Percentiles rank a stretch among this genome's conserved stretches.
These are phyloP conservation scores for Calonectria montana DNA, from an alignment of 2,329 filamentous ascomycete genomes.

Conservation along the genomic window DNA sequence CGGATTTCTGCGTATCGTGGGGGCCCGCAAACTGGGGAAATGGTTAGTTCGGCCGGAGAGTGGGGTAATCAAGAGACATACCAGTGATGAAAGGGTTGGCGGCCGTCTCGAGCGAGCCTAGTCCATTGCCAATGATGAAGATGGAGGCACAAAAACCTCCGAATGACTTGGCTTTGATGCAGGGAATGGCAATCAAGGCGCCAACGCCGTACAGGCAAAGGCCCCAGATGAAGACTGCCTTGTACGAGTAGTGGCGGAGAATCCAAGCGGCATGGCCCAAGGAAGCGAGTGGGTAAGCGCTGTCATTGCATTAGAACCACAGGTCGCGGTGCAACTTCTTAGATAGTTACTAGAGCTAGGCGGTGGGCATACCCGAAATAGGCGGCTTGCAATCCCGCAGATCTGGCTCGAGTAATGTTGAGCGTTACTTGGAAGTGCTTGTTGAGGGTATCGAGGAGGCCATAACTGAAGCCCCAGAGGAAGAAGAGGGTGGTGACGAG, in stretches of 20 bases:
- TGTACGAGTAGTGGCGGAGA: slow-evolving; percentile 73
- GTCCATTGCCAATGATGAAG: slow-evolving; percentile 79
- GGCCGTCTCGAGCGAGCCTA: slow-evolving; percentile 80
- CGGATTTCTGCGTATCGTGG: slow-evolving; percentile 78
- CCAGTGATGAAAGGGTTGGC: slow-evolving; percentile 80
- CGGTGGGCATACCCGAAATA: slow-evolving; percentile 63
- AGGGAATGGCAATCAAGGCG: slow-evolving; percentile 67
- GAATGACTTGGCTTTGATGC: slow-evolving; percentile 73
- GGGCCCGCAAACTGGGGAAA: slow-evolving; percentile 60
- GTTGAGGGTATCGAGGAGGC: slow-evolving; percentile 61
- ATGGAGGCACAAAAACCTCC: slow-evolving; percentile 78
- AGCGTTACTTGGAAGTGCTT: slow-evolving; percentile 62
- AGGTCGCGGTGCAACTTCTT: no score
- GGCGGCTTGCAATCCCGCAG: slow-evolving; percentile 60
- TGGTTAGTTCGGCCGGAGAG: not conserved
- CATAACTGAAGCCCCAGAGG: slow-evolving; percentile 60
- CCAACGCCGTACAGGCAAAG: slow-evolving; percentile 74
- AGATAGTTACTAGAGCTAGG: slow-evolving; percentile 32
- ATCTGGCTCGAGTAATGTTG: slow-evolving; percentile 56
- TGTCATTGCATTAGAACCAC: slow-evolving; percentile 39
- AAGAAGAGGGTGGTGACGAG: slow-evolving; percentile 63
- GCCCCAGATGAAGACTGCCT: slow-evolving; percentile 76
- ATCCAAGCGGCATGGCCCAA: slow-evolving; percentile 72
- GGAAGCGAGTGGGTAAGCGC: slow-evolving; percentile 77
- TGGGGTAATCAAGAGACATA: slow-evolving; percentile 20